phyloP scores from a whole-genome alignment of 108 stramenopile genomes.

The Pseudonitzschia delicatissima region DNA sequence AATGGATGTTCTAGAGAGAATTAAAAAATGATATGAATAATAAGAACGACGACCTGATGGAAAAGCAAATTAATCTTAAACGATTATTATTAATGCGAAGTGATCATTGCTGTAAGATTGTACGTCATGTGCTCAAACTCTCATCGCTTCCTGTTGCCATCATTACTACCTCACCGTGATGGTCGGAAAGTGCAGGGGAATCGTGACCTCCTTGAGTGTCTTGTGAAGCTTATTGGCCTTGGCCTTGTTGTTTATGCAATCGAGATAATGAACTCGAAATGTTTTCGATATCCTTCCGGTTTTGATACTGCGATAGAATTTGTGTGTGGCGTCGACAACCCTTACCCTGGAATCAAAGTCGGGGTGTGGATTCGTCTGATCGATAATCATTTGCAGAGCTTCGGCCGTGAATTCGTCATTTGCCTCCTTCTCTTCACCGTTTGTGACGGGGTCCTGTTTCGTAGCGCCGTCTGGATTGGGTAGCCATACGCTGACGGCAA shows the following conservation, averaged over 20 bases:
- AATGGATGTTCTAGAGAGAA: no score
- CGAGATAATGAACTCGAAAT: constrained; percentile 41
- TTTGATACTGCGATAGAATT: not conserved
- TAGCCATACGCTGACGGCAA: constrained; percentile 37
- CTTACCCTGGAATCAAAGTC: no score
- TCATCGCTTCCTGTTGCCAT: not conserved
- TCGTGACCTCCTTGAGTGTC: constrained; percentile 22
- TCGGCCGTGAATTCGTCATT: not conserved
- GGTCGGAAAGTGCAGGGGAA: not conserved
- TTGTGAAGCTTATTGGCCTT: constrained; percentile 42
- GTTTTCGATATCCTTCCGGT: constrained; percentile 18
- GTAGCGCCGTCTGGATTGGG: not conserved
- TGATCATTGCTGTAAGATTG: no score
- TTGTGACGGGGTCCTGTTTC: not conserved
- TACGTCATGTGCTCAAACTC: no score
- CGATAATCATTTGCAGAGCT: constrained; percentile 14
- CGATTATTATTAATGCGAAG: no score
- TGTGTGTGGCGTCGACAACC: constrained; percentile 7
- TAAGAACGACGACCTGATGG: no score
- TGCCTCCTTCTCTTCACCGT: not conserved
- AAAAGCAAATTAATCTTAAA: no score
- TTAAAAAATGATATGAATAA: no score
- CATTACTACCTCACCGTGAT: not conserved
- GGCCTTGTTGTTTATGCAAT: constrained; percentile 18
- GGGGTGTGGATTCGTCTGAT: not conserved